Evolutionary conservation across 2,329 filamentous ascomycete species (phyloP).

Genomic region (Trichoderma sp.): DNA sequence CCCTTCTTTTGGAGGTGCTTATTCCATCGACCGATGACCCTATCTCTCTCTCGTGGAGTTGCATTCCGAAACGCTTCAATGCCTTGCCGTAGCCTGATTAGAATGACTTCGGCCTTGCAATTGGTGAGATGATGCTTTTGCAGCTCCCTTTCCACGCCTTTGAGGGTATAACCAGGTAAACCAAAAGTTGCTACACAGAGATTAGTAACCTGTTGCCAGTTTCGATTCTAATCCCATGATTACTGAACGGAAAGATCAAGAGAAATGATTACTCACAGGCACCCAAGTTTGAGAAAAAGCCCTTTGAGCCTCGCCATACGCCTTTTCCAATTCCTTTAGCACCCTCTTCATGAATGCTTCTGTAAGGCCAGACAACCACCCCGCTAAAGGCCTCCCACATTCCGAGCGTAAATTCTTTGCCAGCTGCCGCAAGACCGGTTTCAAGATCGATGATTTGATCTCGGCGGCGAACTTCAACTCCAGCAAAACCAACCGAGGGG

Average conservation of each 20-base stretch:
- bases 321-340: constrained; percentile 63
- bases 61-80: constrained; percentile 35
- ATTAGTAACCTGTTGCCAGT: constrained; percentile 22
- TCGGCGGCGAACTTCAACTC: constrained; percentile 59
- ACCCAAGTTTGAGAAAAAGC: constrained; percentile 47
- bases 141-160: constrained; percentile 55
- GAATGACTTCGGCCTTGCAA: constrained; percentile 38
- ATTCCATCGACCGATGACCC: constrained; percentile 35
- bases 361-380: constrained; percentile 63
- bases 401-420: constrained; percentile 64
- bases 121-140: constrained; percentile 38
- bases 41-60: constrained; percentile 30
- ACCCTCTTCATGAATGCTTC: constrained; percentile 64
- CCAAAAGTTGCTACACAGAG: constrained; percentile 46
- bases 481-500: constrained; percentile 65
- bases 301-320: constrained; percentile 47
- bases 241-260: neutral
- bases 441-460: constrained; percentile 69
- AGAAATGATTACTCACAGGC: constrained; percentile 31
- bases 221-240: too few species aligned
- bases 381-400: constrained; percentile 70
- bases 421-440: constrained; percentile 60
- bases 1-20: neutral
- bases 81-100: constrained; percentile 37
- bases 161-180: constrained; percentile 53